Conservation (phyloP, 75 land plant species). For the Isoetes taiwanensis region DNA sequence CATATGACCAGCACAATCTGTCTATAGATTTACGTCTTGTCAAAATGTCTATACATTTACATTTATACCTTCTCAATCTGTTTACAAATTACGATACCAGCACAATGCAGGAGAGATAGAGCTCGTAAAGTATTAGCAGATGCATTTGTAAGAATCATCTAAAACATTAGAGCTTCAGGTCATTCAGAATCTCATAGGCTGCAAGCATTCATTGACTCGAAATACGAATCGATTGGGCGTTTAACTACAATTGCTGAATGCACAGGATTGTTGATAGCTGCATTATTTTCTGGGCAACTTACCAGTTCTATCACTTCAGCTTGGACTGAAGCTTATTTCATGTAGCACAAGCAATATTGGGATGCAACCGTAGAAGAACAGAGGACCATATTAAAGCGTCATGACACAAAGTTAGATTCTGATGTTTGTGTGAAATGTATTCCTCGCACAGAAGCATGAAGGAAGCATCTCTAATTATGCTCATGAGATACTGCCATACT, state of each 20-base stretch:
- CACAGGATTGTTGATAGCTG: slow-evolving; percentile 87
- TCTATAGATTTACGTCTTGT: no score
- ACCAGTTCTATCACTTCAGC: slow-evolving; percentile 97
- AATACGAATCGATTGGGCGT: slow-evolving; percentile 72
- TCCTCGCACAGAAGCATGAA: slow-evolving; percentile 66
- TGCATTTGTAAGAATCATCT: slow-evolving; percentile 58
- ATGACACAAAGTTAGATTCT: slow-evolving; percentile 63
- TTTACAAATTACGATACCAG: no score
- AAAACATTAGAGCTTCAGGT: slow-evolving; percentile 45
- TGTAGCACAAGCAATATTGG: slow-evolving; percentile 43
- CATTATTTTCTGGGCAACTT: slow-evolving; percentile 95
- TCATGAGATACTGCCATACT: slow-evolving; percentile 67
- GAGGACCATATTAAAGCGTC: slow-evolving; percentile 42
- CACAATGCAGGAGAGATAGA: no score
- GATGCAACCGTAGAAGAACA: slow-evolving; percentile 64
- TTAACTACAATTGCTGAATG: slow-evolving; percentile 64
- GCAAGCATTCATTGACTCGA: slow-evolving; percentile 92
- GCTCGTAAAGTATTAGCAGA: slow-evolving; percentile 70
- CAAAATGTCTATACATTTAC: no score
- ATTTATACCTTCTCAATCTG: no score
- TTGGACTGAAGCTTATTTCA: slow-evolving; percentile 90
- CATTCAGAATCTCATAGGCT: slow-evolving; percentile 64
- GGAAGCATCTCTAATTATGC: slow-evolving; percentile 89
- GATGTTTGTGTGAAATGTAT: slow-evolving; percentile 87
- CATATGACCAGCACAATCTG: no score